Evolutionary conservation across 2,329 filamentous ascomycete species (phyloP), one percentile per base, ranked within the genome.

Genomic region (Colletotrichum sp.): DNA sequence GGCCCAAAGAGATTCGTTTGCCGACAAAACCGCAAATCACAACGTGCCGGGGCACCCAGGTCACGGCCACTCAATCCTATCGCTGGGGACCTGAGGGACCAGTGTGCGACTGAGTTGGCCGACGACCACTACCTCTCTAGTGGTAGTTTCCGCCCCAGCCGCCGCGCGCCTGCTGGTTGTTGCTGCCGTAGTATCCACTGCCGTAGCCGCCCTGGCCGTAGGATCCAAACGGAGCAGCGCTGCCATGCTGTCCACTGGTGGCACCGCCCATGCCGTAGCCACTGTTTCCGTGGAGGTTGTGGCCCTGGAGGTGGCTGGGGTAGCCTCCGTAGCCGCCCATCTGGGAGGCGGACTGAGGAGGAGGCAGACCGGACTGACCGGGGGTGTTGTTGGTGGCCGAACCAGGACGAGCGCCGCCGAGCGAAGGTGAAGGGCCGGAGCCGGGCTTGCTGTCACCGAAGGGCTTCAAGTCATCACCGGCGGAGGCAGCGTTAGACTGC

Each of bases 71-170:
- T 66, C 66, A 32, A 16, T 52, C 63, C 49, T 10, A 18, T 63
- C 39, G 52, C 10, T 60, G 26, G 8, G 49, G 57, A 8, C 57
- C 49, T n/a, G 64, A 21, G 8, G 49, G 36, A 13, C 57, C 49
- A 24, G 69, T 21, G 26, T 77, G 52, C 64, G 75, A 71, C 44
- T 21, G 44, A 49, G n/a, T 49, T 65, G 64, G 65, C 59, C 66
- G 75, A 63, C 80, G 80, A 79, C 79, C 76, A 77, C 80, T 82
- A 84, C 82, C 82, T 81, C 80, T 80, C 83, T 88, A 87, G 79
- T 90, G 87, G 87, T 92, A 92, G 87, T 92, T 92, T 79, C 87
- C 88, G 79, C 90, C 90, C 90, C 90, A 92, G 80, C 90, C 90
- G 78, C 89, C 87, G 77, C 88, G 88, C 81, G 87, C 87, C 75